Percentiles rank a stretch among this genome's conserved stretches.
phyloP scores from a whole-genome alignment of 2,329 filamentous ascomycete species.

The Pestalotiopsis sp. region DNA sequence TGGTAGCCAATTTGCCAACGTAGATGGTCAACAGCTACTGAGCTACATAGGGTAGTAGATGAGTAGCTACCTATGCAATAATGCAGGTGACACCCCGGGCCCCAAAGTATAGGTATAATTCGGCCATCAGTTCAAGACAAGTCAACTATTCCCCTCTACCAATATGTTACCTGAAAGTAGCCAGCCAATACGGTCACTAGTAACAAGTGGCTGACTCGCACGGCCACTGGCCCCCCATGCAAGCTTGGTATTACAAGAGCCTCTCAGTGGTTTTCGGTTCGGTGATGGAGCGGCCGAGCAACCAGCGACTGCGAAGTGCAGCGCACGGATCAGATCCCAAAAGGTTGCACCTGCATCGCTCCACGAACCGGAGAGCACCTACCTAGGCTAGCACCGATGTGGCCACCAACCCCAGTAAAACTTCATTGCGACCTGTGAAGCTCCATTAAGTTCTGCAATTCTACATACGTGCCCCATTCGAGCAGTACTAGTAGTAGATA shows the following conservation, averaged over 20 bases:
- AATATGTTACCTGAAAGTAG: too few relatives aligned
- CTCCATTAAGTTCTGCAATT: constrained; percentile 16
- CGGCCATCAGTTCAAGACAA: too few relatives aligned
- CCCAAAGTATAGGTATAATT: too few relatives aligned
- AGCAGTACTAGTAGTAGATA: constrained; percentile 18
- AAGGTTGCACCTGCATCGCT: not conserved
- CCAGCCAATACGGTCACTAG: too few relatives aligned
- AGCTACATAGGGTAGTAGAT: too few relatives aligned
- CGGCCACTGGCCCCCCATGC: not conserved
- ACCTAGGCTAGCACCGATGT: constrained; percentile 12
- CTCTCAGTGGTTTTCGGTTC: not conserved
- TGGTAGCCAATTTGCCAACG: too few relatives aligned
- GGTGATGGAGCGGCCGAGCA: not conserved
- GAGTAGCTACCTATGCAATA: too few relatives aligned
- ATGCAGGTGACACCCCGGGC: too few relatives aligned
- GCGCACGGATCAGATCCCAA: constrained; percentile 9
- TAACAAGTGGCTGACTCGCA: too few relatives aligned
- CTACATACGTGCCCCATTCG: constrained; percentile 10
- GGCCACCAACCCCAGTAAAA: constrained; percentile 24
- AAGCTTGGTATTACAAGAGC: not conserved
- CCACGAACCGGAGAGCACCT: not conserved
- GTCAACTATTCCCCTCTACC: too few relatives aligned
- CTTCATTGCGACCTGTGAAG: constrained; percentile 25
- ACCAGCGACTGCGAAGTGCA: not conserved
- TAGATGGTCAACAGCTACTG: too few relatives aligned